Base-by-base conservation (phyloP, 164 flowering plant genomes). In the Tetracentron sinense region DNA sequence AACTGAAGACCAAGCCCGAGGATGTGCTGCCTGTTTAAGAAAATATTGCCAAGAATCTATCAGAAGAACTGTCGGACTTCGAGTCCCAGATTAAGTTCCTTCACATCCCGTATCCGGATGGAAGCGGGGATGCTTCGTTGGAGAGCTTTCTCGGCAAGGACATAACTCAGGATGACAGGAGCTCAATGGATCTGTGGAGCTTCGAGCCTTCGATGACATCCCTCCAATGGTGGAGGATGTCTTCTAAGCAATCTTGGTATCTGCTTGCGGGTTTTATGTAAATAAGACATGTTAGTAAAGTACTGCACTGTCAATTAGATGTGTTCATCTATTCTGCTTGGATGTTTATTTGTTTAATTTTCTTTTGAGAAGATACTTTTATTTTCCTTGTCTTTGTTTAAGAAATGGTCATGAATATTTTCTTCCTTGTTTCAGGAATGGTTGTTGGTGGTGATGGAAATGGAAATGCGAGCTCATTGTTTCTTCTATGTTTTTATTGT, bases 171-270 rank as follows among this genome's bases (percentile, higher is more conserved):
- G 90, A 85, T 68, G 79, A 77, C 59, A 84, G 67, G 20, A 80
- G 74, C 62, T 42, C 77, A 16, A 56, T 85, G 77, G 85, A 87
- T 61, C 83, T 95, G 55, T 95, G 99, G 99, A 75, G 79, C 81
- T 89, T n/a, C n/a, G n/a, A n/a, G n/a, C n/a, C n/a, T n/a, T 92
- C 25, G 97, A 86, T 64, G 90, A 89, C 62, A 67, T 86, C 56
- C 69, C 84, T 17, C 20, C 78, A 10, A 47, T 80, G 80, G 58
- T 42, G 26, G 92, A 77, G 12, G 79, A 80, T 47, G 85, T 55
- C 44, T 81, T 67, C 82, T 89, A 71, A 87, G 77, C 69, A 44
- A 63, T 62, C 33, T 25, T 42, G 6, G 38, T 33, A 3, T 65
- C 12, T 19, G 67, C 62, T 25, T 29, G 67, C 57, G 49, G 73